phyloP scores from a whole-genome alignment of 176 grass and related monocot genomes.

The Pharus latifolius region DNA sequence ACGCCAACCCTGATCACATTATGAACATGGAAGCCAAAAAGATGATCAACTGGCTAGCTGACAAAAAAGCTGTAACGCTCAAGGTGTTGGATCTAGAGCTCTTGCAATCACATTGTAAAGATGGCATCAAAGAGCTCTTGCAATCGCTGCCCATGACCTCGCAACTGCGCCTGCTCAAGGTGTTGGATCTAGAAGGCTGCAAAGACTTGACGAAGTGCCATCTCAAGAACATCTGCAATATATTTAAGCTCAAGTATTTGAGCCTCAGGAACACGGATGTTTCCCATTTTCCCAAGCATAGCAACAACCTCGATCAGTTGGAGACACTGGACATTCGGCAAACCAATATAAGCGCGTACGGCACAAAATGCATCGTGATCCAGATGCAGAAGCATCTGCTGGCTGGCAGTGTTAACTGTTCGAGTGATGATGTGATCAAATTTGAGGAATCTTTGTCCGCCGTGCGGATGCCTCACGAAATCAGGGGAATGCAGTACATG shows the following conservation, averaged over 20 bases:
- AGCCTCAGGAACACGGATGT: slow-evolving; percentile 6
- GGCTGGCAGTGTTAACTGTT: background rate
- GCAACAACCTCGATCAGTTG: background rate
- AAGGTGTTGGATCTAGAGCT: too few species aligned
- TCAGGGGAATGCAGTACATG: background rate
- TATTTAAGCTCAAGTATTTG: slow-evolving; percentile 12
- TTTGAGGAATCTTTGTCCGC: background rate
- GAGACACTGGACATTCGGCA: slow-evolving; percentile 12
- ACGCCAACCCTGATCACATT: too few species aligned
- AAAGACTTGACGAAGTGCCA: background rate
- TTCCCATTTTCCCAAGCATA: background rate
- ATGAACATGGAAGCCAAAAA: too few species aligned
- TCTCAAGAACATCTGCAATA: slow-evolving; percentile 12
- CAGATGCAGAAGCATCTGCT: background rate
- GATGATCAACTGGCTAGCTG: too few species aligned
- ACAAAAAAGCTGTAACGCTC: too few species aligned
- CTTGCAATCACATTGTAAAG: too few species aligned
- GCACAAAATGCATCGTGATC: background rate
- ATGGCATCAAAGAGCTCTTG: too few species aligned
- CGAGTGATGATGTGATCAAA: too few species aligned
- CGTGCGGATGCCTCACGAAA: background rate
- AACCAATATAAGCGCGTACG: background rate
- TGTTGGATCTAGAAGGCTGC: slow-evolving; percentile 24
- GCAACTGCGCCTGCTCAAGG: background rate
- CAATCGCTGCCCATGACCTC: background rate